These are phyloP conservation scores for Blumeriella jaapii DNA, from an alignment of 2,329 filamentous ascomycete genomes.

Conservation along the genomic window DNA sequence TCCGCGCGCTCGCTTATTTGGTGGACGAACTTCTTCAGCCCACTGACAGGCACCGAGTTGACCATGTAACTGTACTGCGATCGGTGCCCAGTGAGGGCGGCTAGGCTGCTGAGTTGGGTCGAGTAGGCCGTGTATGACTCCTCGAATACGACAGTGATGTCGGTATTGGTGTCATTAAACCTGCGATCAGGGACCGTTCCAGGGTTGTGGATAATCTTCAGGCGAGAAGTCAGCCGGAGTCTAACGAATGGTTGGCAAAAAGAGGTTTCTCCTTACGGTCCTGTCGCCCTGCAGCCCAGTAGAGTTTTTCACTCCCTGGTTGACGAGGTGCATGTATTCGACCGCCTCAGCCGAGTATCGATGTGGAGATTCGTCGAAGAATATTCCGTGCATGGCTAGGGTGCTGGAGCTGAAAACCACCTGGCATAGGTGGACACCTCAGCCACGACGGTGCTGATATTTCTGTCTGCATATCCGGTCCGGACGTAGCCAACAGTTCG, in stretches of 20 bases:
- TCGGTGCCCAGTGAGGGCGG: not conserved
- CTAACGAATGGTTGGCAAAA: not conserved
- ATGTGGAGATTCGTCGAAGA: slow-evolving; percentile 12
- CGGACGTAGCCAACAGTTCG: slow-evolving; percentile 30
- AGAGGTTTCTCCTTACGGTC: slow-evolving; percentile 4
- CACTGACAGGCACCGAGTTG: not conserved
- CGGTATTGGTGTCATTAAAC: slow-evolving; percentile 4
- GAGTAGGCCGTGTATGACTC: slow-evolving; percentile 1
- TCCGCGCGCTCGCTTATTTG: not conserved
- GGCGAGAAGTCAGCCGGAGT: not conserved
- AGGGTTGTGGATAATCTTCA: slow-evolving; percentile 12
- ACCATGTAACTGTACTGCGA: slow-evolving; percentile 2
- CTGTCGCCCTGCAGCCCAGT: slow-evolving; percentile 3
- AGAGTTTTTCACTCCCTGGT: slow-evolving; percentile 6
- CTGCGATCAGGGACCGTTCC: slow-evolving; percentile 9
- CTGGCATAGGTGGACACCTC: slow-evolving; percentile 29
- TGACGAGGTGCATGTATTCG: slow-evolving; percentile 7
- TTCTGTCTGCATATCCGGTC: slow-evolving; percentile 25
- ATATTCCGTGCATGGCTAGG: slow-evolving; percentile 12
- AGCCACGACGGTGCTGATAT: slow-evolving; percentile 23
- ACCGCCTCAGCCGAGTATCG: slow-evolving; percentile 1
- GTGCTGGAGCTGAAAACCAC: slow-evolving; percentile 23
- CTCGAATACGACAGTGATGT: slow-evolving; percentile 12
- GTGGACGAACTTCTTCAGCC: not conserved
- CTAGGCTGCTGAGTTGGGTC: not conserved